Evolutionary conservation across 805 yeast species (phyloP).

Genomic region (Candida argentea): DNA sequence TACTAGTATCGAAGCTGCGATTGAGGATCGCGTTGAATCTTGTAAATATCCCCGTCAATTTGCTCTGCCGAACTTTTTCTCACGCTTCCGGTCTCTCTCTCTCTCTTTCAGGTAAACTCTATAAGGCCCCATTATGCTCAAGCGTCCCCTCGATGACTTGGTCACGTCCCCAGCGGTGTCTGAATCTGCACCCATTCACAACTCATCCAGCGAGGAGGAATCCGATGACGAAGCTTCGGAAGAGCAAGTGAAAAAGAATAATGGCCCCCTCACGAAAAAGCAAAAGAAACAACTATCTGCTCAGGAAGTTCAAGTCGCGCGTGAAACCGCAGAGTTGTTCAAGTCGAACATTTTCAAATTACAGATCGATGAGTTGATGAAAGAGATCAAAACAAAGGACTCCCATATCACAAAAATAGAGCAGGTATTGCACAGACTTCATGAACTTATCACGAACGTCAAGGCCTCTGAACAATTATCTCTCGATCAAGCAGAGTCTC

Average conservation of each 20-base stretch:
- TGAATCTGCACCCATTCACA: too few relatives aligned
- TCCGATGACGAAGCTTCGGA: conserved; percentile 7
- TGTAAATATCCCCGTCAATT: too few relatives aligned
- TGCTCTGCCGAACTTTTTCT: too few relatives aligned
- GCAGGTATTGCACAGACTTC: conserved; percentile 62
- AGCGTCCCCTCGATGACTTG: too few relatives aligned
- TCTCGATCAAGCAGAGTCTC: conserved; percentile 49
- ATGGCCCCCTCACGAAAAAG: conserved; percentile 21
- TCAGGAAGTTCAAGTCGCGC: conserved; percentile 81
- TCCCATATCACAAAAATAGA: conserved; percentile 57
- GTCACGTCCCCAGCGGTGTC: too few relatives aligned
- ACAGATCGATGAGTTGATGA: conserved; percentile 84
- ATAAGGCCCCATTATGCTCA: too few relatives aligned
- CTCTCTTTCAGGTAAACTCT: too few relatives aligned
- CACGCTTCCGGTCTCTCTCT: too few relatives aligned
- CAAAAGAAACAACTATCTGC: conserved; percentile 40
- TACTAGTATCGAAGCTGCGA: too few relatives aligned
- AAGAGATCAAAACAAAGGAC: conserved; percentile 71
- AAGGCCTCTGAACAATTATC: conserved; percentile 45
- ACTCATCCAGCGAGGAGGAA: conserved; percentile 17
- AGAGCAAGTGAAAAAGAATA: conserved; percentile 4
- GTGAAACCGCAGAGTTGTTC: conserved; percentile 90
- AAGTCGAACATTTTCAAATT: conserved; percentile 91
- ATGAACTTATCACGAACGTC: conserved; percentile 55
- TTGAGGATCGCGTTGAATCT: too few relatives aligned